Conservation (phyloP, 805 yeast genomes). For the Yarrowia osloensis region DNA sequence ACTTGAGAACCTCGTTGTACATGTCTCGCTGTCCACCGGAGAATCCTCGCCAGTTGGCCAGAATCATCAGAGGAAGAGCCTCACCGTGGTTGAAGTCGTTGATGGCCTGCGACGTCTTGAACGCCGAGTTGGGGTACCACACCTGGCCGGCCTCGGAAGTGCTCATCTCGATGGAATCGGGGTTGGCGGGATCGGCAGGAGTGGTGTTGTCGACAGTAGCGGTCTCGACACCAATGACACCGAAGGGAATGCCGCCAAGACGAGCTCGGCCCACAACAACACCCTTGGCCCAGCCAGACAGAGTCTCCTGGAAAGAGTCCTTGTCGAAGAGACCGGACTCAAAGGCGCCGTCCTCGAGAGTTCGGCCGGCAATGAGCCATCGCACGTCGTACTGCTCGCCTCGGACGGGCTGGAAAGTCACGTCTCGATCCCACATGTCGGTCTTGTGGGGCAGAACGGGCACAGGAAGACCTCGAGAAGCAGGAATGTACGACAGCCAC, state of each 20-base stretch:
- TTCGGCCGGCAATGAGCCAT: constrained; percentile 89
- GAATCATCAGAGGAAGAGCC: constrained; percentile 92
- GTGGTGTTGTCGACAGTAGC: constrained; percentile 81
- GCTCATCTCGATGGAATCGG: constrained; percentile 83
- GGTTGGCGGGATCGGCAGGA: constrained; percentile 99
- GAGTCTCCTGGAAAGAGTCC: constrained; percentile 91
- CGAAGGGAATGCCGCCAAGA: constrained; percentile 97
- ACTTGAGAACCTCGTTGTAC: constrained; percentile 97
- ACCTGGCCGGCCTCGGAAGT: constrained; percentile 98
- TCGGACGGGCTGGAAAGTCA: constrained; percentile 74
- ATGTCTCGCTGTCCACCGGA: constrained; percentile 99
- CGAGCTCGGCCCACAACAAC: constrained; percentile 99
- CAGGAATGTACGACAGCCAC: constrained; percentile 95
- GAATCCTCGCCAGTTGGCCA: constrained; percentile 99
- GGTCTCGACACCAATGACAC: constrained; percentile 96
- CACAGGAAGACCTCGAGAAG: constrained; percentile 83
- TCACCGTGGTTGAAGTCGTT: constrained; percentile 98
- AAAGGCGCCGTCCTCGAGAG: constrained; percentile 62
- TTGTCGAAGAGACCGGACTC: constrained; percentile 90
- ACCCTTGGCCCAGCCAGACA: constrained; percentile 98
- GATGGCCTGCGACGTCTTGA: constrained; percentile 98
- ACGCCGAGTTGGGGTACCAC: constrained; percentile 99
- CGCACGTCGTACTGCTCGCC: constrained; percentile 85
- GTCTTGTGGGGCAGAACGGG: constrained; percentile 70
- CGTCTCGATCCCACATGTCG: constrained; percentile 92